Evolutionary conservation across 2,329 filamentous ascomycete species (phyloP).

Genomic region (Fonsecaea nubica): DNA sequence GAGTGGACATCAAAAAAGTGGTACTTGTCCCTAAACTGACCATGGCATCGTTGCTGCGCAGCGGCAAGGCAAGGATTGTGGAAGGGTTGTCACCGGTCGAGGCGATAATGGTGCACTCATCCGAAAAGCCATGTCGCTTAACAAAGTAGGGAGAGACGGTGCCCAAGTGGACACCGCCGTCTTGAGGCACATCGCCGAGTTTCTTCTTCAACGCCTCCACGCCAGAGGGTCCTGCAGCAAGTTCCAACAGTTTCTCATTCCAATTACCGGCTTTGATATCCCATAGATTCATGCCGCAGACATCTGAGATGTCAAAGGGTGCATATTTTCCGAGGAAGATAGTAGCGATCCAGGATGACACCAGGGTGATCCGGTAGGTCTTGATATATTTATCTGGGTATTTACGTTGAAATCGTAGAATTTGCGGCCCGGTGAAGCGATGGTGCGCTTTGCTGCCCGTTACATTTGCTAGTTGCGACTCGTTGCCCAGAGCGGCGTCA

Average conservation of each 20-base stretch:
- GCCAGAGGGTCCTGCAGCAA: conserved; percentile 72
- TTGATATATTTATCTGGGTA: conserved; percentile 80
- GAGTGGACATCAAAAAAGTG: conserved; percentile 96
- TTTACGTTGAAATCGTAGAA: conserved; percentile 82
- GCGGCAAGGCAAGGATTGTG: conserved; percentile 88
- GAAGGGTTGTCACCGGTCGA: conserved; percentile 97
- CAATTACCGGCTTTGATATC: conserved; percentile 78
- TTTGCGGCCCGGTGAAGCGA: conserved; percentile 97
- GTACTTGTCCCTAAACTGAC: conserved; percentile 94
- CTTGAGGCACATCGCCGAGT: conserved; percentile 78
- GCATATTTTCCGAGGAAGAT: conserved; percentile 84
- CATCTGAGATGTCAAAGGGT: conserved; percentile 91
- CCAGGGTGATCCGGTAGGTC: conserved; percentile 86
- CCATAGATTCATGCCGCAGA: conserved; percentile 97
- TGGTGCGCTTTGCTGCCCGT: conserved; percentile 96
- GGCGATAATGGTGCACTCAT: conserved; percentile 76
- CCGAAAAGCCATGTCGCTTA: conserved; percentile 75
- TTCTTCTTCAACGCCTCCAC: conserved; percentile 73
- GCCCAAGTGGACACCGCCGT: conserved; percentile 82
- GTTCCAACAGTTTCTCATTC: conserved; percentile 74
- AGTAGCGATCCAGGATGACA: conserved; percentile 93
- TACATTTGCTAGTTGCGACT: conserved; percentile 72
- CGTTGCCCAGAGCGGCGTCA: conserved; percentile 71
- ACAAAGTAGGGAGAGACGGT: conserved; percentile 79
- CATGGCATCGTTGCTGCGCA: conserved; percentile 88